These are phyloP conservation scores for Myrica gale DNA, from an alignment of 306 rosid genomes.

Conservation along the genomic window DNA sequence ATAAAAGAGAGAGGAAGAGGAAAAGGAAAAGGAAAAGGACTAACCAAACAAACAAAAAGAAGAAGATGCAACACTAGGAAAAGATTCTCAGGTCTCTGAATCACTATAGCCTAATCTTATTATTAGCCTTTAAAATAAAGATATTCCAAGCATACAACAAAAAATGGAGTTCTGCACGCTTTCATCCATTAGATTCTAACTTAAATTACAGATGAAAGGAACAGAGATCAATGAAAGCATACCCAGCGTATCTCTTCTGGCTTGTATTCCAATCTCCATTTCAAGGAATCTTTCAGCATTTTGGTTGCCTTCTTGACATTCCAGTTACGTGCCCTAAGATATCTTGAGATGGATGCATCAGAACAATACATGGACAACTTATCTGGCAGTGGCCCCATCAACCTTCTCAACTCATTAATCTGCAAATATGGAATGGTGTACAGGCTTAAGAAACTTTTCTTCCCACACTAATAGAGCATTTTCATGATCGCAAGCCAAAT, in stretches of 20 bases:
- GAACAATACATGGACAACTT: slow-evolving; percentile 70
- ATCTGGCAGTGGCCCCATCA: slow-evolving; percentile 62
- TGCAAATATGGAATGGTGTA: slow-evolving; percentile 34
- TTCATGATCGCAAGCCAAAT: slow-evolving; percentile 9
- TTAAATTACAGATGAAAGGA: neutral
- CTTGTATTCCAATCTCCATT: slow-evolving; percentile 76
- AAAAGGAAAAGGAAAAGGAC: neutral
- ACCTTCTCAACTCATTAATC: slow-evolving; percentile 73
- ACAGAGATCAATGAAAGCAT: neutral
- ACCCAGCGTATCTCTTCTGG: slow-evolving; percentile 97
- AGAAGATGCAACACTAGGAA: slow-evolving; percentile 5
- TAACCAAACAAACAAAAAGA: neutral
- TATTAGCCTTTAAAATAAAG: neutral
- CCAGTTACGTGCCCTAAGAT: slow-evolving; percentile 83
- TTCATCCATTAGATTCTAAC: slow-evolving; percentile 1
- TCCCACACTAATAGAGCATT: slow-evolving; percentile 14
- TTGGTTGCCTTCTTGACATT: slow-evolving; percentile 83
- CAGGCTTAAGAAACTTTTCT: slow-evolving; percentile 1
- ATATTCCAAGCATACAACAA: neutral
- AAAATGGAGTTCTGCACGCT: neutral
- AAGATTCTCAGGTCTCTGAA: slow-evolving; percentile 4
- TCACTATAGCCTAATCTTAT: neutral
- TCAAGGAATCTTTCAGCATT: slow-evolving; percentile 75
- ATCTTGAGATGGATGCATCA: slow-evolving; percentile 66
- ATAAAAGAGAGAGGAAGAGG: neutral